Evolutionary conservation across 306 rosid species (phyloP).

Genomic region (Gastrolobium villosum): DNA sequence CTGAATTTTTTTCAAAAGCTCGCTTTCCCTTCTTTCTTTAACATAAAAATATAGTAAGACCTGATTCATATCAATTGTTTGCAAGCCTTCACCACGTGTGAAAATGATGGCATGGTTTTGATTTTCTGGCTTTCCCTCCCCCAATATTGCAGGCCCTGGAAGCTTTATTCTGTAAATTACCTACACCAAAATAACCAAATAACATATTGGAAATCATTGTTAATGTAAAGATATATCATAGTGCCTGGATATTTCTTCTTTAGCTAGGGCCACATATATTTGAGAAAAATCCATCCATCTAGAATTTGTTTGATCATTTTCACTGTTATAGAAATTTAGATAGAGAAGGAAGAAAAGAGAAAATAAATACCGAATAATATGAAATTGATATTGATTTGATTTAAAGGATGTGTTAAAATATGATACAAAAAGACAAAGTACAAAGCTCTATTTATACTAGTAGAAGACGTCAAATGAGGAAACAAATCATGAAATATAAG

Average conservation of each 20-base stretch:
- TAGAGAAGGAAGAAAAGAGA: too few species aligned
- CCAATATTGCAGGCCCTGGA: constrained; percentile 96
- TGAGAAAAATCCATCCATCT: constrained; percentile 31
- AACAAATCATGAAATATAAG: too few species aligned
- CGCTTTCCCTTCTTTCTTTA: background rate
- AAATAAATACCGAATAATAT: too few species aligned
- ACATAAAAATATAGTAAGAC: constrained; percentile 51
- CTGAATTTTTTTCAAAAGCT: constrained; percentile 19
- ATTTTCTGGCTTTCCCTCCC: constrained; percentile 99
- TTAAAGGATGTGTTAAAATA: too few species aligned
- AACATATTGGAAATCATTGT: constrained; percentile 40
- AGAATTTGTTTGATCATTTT: constrained; percentile 22
- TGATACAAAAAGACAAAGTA: too few species aligned
- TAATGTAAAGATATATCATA: constrained; percentile 26
- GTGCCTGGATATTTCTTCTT: background rate
- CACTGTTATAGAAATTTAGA: background rate
- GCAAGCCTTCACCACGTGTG: constrained; percentile 98
- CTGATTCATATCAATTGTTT: constrained; percentile 99
- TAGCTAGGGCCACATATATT: constrained; percentile 13
- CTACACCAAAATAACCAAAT: constrained; percentile 57
- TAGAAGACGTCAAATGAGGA: too few species aligned
- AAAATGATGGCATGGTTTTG: constrained; percentile 98
- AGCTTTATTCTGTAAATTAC: constrained; percentile 88
- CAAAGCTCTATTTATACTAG: too few species aligned
- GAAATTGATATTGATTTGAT: too few species aligned